Percentiles rank a stretch among this genome's conserved stretches.
phyloP scores from a whole-genome alignment of 768 basidiomycete species.

The Coprinopsis marcescibilis region DNA sequence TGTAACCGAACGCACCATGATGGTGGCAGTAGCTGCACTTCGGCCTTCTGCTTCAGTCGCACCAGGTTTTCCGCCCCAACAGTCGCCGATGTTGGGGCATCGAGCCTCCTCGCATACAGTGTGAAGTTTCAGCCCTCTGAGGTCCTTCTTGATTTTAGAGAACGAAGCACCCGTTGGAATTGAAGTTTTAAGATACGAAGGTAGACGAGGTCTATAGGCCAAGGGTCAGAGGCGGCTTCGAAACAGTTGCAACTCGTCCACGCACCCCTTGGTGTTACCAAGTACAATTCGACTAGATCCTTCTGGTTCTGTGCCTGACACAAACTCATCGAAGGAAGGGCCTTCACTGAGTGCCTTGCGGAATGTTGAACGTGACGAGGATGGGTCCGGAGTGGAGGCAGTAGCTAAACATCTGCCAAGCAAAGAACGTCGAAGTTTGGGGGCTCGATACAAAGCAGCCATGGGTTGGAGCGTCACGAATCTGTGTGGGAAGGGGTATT shows the following conservation, averaged over 20 bases:
- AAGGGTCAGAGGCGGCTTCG: not conserved
- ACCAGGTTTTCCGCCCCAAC: constrained; percentile 86
- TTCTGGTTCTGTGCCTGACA: constrained; percentile 60
- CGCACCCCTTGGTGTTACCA: constrained; percentile 66
- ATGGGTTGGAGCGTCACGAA: not conserved
- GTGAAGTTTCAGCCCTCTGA: constrained; percentile 85
- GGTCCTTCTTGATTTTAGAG: constrained; percentile 90
- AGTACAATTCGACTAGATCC: constrained; percentile 56
- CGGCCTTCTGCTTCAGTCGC: constrained; percentile 65
- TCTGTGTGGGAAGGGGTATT: not conserved
- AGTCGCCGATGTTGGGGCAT: constrained; percentile 99
- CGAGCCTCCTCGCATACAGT: constrained; percentile 99
- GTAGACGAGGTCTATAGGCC: constrained; percentile 67
- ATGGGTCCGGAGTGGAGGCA: constrained; percentile 25
- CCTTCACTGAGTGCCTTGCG: constrained; percentile 52
- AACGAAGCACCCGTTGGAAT: constrained; percentile 88
- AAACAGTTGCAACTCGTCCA: constrained; percentile 8
- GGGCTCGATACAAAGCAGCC: constrained; percentile 5
- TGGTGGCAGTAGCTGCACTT: constrained; percentile 90
- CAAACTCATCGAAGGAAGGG: constrained; percentile 77
- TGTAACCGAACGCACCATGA: constrained; percentile 64
- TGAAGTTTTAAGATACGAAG: constrained; percentile 82
- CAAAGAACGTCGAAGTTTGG: constrained; percentile 9
- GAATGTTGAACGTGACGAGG: constrained; percentile 32
- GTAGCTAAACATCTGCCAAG: constrained; percentile 24